These are phyloP conservation scores for Aspergillus nidulans DNA, from an alignment of 495 filamentous ascomycete genomes.

Conservation along the genomic window DNA sequence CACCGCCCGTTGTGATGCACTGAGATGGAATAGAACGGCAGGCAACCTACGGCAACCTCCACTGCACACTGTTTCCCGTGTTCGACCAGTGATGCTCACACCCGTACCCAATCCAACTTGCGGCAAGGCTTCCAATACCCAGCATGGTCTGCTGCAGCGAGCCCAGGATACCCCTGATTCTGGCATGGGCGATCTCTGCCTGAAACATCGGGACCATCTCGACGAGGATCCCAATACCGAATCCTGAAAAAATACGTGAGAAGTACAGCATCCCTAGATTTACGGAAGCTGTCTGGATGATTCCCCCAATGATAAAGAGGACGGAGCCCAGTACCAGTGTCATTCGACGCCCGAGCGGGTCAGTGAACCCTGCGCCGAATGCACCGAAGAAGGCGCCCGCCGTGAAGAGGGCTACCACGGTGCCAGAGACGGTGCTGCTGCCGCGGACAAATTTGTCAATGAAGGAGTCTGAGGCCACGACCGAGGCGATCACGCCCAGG, in stretches of 20 bases:
- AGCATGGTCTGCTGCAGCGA: slow-evolving; percentile 2
- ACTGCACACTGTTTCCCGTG: slow-evolving; percentile 4
- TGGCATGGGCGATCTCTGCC: neutral
- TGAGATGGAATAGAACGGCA: neutral
- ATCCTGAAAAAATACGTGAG: neutral
- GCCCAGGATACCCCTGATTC: neutral
- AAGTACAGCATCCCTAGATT: slow-evolving; percentile 2
- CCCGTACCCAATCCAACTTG: slow-evolving; percentile 1
- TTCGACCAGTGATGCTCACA: slow-evolving; percentile 4
- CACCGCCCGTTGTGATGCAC: neutral
- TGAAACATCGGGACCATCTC: slow-evolving; percentile 1
- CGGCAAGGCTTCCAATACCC: neutral
- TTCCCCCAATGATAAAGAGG: neutral
- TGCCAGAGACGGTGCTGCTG: neutral
- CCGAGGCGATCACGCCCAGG: slow-evolving; percentile 50
- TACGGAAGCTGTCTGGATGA: neutral
- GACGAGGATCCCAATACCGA: slow-evolving; percentile 1
- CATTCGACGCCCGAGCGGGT: neutral
- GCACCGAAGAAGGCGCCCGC: slow-evolving; percentile 5
- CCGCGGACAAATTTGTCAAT: slow-evolving; percentile 7
- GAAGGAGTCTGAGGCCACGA: slow-evolving; percentile 17
- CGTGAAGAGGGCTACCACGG: slow-evolving; percentile 6
- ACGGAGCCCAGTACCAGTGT: slow-evolving; percentile 1
- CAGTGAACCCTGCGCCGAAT: neutral
- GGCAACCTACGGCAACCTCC: slow-evolving; percentile 3